Evolutionary conservation across 495 filamentous ascomycete genomes (phyloP).

Genomic region (Penicillium bovifimosum): DNA sequence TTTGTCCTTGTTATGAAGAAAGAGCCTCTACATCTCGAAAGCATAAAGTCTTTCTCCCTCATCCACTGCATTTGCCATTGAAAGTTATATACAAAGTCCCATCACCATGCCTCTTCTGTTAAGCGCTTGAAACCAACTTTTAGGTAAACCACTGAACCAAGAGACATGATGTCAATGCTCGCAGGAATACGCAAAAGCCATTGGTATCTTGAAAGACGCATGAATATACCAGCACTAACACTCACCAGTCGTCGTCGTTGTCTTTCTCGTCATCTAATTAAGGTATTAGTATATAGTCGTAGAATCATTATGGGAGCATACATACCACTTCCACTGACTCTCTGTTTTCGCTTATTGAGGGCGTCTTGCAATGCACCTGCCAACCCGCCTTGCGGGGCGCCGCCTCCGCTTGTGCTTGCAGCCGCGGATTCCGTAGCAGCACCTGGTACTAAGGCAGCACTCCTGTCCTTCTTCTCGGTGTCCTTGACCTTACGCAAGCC

Average conservation of each 20-base stretch:
- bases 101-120: conserved; percentile 3
- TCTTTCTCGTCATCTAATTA: conserved; percentile 68
- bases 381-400: conserved; percentile 60
- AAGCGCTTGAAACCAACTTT: conserved; percentile 18
- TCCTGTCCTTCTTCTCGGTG: conserved; percentile 72
- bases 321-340: conserved; percentile 88
- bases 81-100: conserved; percentile 21
- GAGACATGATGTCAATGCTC: conserved; percentile 15
- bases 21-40: neutral
- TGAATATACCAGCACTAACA: conserved; percentile 3
- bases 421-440: conserved; percentile 49
- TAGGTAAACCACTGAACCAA: conserved; percentile 13
- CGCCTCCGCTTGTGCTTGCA: conserved; percentile 40
- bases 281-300: conserved; percentile 21
- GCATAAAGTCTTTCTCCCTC: neutral
- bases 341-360: conserved; percentile 74
- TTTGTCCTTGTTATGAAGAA: neutral
- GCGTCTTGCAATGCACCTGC: conserved; percentile 76
- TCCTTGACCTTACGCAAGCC: conserved; percentile 77
- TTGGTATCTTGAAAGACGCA: conserved; percentile 20
- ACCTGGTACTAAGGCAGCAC: conserved; percentile 62
- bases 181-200: conserved; percentile 17
- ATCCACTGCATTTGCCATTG: conserved; percentile 8
- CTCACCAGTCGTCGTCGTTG: conserved; percentile 72
- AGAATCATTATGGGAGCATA: conserved; percentile 11